Evolutionary conservation across 2,329 filamentous ascomycete genomes (phyloP).

Genomic region (Coniochaeta prunicola): DNA sequence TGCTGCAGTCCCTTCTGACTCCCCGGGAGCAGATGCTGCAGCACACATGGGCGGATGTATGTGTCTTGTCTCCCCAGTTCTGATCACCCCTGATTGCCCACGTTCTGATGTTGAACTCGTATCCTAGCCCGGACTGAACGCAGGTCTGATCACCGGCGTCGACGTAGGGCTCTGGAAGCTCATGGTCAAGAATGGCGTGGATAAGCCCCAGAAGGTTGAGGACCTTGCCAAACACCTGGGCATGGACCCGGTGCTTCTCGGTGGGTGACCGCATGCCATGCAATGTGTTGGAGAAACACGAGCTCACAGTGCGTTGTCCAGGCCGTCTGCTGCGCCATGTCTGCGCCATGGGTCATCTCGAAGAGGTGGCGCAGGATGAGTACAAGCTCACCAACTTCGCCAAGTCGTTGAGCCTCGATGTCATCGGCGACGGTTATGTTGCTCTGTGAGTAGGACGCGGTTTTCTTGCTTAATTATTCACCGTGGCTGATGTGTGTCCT

Average conservation of each 20-base stretch:
- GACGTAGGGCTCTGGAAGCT: constrained; percentile 24
- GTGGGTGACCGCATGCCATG: constrained; percentile 23
- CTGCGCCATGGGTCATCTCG: constrained; percentile 26
- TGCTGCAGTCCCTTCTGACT: constrained; percentile 5
- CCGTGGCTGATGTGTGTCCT: not conserved
- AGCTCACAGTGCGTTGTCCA: not conserved
- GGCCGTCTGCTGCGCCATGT: constrained; percentile 25
- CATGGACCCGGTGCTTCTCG: constrained; percentile 18
- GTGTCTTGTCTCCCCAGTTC: not conserved
- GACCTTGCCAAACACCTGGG: constrained; percentile 18
- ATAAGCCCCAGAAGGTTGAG: constrained; percentile 19
- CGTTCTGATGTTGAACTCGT: not conserved
- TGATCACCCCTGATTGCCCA: not conserved
- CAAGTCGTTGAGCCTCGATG: constrained; percentile 21
- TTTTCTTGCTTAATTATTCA: constrained; percentile 12
- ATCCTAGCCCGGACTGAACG: constrained; percentile 14
- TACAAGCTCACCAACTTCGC: constrained; percentile 27
- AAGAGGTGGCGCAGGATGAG: constrained; percentile 22
- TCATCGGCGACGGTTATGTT: constrained; percentile 16
- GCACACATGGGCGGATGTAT: constrained; percentile 8
- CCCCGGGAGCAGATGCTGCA: constrained; percentile 7
- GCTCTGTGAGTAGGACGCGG: not conserved
- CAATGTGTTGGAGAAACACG: too few relatives aligned
- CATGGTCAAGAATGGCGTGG: constrained; percentile 20
- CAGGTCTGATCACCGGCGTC: constrained; percentile 20